Evolutionary conservation across 305 asterid genomes (phyloP), one percentile per base, ranked within the genome.

Genomic region (Rubia tinctorum): DNA sequence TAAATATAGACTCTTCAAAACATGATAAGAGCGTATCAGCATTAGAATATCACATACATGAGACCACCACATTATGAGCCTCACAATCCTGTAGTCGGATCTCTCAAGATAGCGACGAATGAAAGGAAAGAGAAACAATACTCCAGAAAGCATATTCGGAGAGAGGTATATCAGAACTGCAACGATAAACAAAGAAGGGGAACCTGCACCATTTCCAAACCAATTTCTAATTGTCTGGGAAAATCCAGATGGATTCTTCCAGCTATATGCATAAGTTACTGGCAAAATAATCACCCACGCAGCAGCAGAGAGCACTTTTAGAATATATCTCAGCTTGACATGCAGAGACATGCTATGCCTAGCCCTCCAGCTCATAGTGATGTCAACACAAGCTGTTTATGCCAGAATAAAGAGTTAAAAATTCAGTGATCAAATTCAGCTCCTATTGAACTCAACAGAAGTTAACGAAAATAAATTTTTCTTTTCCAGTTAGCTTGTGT

Each of bases 11-110:
- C 39, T 65, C 76, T 59, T 37, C 66, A 78, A 60, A 68, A 77
- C 60, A 43, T 68, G 75, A 49, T 64, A 75, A 73, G 37, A 47
- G 70, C 27, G 59, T 45, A 53, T 15, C 42, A 65, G 34, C 66
- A 62, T n/a, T 30, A 71, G 77, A 77, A 60, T 72, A 43, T 71
- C 65, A 62, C 76, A 68, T 84, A 95, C 99, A 98, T 95, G 99
- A 43, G 99, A 90, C 99, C 99, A 95, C 99, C 99, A 95, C 99
- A 95, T 92, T 87, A 90, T 88, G 68, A 95, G 85, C 87, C 97
- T 88, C 84, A 86, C 89, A 71, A 95, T 80, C 81, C 73, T 92
- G 90, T 82, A 89, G 72, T 95, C 99, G 39, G 98, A 92, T 81
- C 90, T 86, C 84, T 95, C 99, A 77, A 95, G 97, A 69, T 60